These are phyloP conservation scores for Metschnikowia lachancei DNA, from an alignment of 805 yeast genomes.

Conservation along the genomic window DNA sequence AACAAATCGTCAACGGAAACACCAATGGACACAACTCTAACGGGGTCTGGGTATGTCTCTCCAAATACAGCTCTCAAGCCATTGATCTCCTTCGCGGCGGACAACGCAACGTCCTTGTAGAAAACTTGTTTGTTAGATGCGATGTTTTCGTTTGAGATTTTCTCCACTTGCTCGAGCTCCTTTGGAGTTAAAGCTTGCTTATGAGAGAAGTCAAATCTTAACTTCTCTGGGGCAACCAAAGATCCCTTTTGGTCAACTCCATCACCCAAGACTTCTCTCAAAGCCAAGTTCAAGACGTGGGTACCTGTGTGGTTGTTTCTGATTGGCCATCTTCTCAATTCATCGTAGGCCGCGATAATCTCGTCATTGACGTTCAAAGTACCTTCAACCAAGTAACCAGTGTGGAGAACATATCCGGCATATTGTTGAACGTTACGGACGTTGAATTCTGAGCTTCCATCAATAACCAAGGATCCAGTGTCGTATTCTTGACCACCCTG, in stretches of 20 bases:
- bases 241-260: constrained; percentile 96
- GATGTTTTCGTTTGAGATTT: constrained; percentile 67
- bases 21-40: constrained; percentile 95
- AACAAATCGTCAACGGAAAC: constrained; percentile 80
- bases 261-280: constrained; percentile 82
- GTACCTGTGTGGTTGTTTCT: constrained; percentile 99
- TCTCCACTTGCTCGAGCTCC: constrained; percentile 76
- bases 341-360: constrained; percentile 86
- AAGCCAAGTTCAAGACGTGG: constrained; percentile 85
- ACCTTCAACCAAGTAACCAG: constrained; percentile 84
- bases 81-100: constrained; percentile 65
- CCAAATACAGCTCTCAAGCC: constrained; percentile 98
- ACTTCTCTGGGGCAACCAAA: constrained; percentile 88
- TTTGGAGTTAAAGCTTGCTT: constrained; percentile 73
- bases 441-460: constrained; percentile 80
- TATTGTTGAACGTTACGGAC: constrained; percentile 90
- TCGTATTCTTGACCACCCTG: constrained; percentile 99
- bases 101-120: constrained; percentile 78
- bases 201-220: constrained; percentile 95
- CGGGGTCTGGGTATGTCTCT: constrained; percentile 98
- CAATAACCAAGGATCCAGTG: constrained; percentile 88
- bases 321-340: constrained; percentile 91
- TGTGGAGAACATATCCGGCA: constrained; percentile 94
- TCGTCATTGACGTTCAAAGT: constrained; percentile 60
- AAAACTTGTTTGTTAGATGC: constrained; percentile 69